Evolutionary conservation across 768 basidiomycete genomes (phyloP).

Genomic region (Kwoniella dendrophila): DNA sequence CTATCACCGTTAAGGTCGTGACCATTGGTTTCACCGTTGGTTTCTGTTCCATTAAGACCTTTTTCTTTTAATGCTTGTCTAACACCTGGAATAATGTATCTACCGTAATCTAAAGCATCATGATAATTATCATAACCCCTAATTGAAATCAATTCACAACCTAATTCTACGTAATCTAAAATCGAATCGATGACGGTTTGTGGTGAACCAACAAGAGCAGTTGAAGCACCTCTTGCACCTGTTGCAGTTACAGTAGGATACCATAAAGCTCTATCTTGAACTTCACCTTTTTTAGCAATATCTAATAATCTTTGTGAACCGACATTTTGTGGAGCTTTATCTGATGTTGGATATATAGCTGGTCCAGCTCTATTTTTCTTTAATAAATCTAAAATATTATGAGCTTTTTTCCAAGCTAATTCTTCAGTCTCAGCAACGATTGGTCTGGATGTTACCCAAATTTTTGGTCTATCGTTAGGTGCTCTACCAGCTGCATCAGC

Average conservation of each 20-base stretch:
- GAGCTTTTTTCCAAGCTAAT: slow-evolving; percentile 40
- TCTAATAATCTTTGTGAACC: slow-evolving; percentile 43
- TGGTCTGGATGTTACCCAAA: slow-evolving; percentile 47
- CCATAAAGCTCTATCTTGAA: slow-evolving; percentile 43
- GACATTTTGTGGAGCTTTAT: slow-evolving; percentile 34
- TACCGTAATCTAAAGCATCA: slow-evolving; percentile 43
- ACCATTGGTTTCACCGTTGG: slow-evolving; percentile 2
- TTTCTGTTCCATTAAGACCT: slow-evolving; percentile 10
- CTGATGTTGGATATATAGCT: not conserved
- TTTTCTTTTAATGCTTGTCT: slow-evolving; percentile 25
- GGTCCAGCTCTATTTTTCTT: slow-evolving; percentile 18
- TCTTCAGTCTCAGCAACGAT: slow-evolving; percentile 44
- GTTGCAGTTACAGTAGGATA: slow-evolving; percentile 44
- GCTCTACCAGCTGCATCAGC: slow-evolving; percentile 39
- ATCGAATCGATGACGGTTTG: slow-evolving; percentile 44
- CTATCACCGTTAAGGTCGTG: slow-evolving; percentile 9
- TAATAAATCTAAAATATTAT: slow-evolving; percentile 28
- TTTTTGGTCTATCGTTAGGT: slow-evolving; percentile 35
- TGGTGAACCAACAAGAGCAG: slow-evolving; percentile 38
- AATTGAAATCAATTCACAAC: slow-evolving; percentile 38
- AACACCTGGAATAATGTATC: slow-evolving; percentile 43
- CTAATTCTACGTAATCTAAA: slow-evolving; percentile 41
- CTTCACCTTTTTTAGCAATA: slow-evolving; percentile 38
- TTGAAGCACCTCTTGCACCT: slow-evolving; percentile 37
- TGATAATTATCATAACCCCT: slow-evolving; percentile 43